A percentile compares a stretch with the other conserved stretches of the same genome.
Conservation (phyloP, 2,329 filamentous ascomycete species). For the Phoma sp. region DNA sequence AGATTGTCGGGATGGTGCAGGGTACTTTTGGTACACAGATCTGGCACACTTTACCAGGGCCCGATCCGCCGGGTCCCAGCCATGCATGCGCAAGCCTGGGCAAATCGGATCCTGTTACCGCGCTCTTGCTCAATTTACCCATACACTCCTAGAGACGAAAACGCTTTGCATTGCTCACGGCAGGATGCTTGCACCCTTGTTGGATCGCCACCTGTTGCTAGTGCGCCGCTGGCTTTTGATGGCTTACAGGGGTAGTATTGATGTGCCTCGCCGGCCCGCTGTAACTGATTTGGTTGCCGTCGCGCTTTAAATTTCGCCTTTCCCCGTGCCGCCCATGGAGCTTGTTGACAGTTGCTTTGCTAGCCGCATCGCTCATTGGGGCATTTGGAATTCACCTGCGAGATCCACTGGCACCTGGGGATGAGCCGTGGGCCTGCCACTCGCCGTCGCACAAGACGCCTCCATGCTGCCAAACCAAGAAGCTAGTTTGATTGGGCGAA, state of each 20-base stretch:
- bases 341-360: slow-evolving; percentile 1
- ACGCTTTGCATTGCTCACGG: slow-evolving; percentile 13
- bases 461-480: slow-evolving; percentile 5
- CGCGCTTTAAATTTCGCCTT: slow-evolving; percentile 12
- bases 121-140: slow-evolving; percentile 12
- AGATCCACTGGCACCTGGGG: not conserved
- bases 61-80: slow-evolving; percentile 35
- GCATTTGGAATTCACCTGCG: slow-evolving; percentile 21
- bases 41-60: slow-evolving; percentile 32
- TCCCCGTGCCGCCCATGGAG: slow-evolving; percentile 14
- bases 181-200: slow-evolving; percentile 24
- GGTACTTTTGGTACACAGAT: slow-evolving; percentile 35
- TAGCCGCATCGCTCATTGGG: slow-evolving; percentile 1
- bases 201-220: slow-evolving; percentile 30
- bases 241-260: slow-evolving; percentile 32
- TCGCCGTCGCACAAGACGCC: slow-evolving; percentile 30
- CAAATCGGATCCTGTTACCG: slow-evolving; percentile 35
- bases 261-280: slow-evolving; percentile 23
- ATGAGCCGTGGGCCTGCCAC: not conserved
- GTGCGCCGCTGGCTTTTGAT: slow-evolving; percentile 34
- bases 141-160: slow-evolving; percentile 21
- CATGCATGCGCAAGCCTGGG: slow-evolving; percentile 21
- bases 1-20: slow-evolving; percentile 35
- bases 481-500: not conserved
- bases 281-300: slow-evolving; percentile 14